phyloP scores from a whole-genome alignment of 2,329 filamentous ascomycete genomes.

The Xylariaceae sp. region DNA sequence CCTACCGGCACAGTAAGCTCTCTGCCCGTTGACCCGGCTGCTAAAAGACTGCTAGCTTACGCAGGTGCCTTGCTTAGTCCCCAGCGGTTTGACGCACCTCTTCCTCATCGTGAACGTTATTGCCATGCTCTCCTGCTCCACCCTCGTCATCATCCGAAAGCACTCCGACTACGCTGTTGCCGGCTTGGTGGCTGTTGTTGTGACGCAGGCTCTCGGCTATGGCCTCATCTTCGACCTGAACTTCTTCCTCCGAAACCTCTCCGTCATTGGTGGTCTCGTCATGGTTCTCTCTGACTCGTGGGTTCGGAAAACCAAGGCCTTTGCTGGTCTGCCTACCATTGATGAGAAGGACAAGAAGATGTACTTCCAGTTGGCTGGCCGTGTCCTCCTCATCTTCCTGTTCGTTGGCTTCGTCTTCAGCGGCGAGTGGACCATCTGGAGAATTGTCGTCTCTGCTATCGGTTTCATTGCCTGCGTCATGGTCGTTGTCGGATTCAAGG shows the following conservation, averaged over 20 bases:
- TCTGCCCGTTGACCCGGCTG: conserved; percentile 1
- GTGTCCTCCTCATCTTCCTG: conserved; percentile 93
- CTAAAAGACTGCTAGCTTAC: conserved; percentile 20
- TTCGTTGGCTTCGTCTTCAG: conserved; percentile 96
- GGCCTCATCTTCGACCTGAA: conserved; percentile 98
- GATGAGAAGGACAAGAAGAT: conserved; percentile 99
- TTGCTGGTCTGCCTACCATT: conserved; percentile 85
- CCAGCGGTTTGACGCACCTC: conserved; percentile 78
- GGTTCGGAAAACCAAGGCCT: conserved; percentile 96
- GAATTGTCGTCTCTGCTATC: conserved; percentile 75
- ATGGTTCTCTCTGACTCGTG: conserved; percentile 98
- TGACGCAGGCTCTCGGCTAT: conserved; percentile 92
- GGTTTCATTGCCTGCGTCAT: conserved; percentile 92
- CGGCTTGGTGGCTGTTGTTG: conserved; percentile 83
- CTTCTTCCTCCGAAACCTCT: conserved; percentile 98
- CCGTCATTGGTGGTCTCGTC: conserved; percentile 90
- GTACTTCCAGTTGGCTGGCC: conserved; percentile 98
- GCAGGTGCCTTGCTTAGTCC: conserved; percentile 54
- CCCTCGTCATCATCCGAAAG: conserved; percentile 84
- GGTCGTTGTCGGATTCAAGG: conserved; percentile 99
- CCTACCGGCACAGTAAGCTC: conserved; percentile 80
- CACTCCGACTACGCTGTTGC: conserved; percentile 89
- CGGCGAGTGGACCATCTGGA: conserved; percentile 85
- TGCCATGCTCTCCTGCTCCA: conserved; percentile 77
- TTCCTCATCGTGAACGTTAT: conserved; percentile 90